A percentile compares a stretch with the other conserved stretches of the same genome.
Conservation (phyloP, 495 filamentous ascomycete species). For the Choiromyces venosus region DNA sequence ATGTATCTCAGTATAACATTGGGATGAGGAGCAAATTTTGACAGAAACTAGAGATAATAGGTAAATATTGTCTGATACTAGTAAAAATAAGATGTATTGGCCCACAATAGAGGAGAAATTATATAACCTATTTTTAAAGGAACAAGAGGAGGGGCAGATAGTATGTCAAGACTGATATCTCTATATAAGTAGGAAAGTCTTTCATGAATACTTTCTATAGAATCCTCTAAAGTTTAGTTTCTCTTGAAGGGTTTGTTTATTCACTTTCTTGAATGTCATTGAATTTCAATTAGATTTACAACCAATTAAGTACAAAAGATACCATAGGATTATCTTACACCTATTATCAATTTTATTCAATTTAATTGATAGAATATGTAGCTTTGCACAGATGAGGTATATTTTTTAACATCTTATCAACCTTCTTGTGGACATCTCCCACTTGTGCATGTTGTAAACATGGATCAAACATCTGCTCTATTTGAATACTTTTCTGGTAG, state of each 20-base stretch:
- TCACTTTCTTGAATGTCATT: neutral
- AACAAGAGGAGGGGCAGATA: neutral
- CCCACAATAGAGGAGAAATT: neutral
- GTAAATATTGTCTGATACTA: too few relatives aligned
- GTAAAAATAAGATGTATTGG: neutral
- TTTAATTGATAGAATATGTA: conserved; percentile 1
- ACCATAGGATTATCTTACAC: neutral
- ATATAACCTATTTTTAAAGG: neutral
- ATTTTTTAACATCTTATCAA: neutral
- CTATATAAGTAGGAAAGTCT: neutral
- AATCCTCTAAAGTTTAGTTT: too few relatives aligned
- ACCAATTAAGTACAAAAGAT: conserved; percentile 13
- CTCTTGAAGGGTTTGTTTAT: neutral
- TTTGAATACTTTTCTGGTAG: conserved; percentile 10
- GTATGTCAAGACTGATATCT: neutral
- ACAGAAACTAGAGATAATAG: neutral
- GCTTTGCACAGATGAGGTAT: neutral
- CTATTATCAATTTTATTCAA: conserved; percentile 1
- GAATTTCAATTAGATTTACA: conserved; percentile 5
- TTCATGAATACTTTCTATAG: too few relatives aligned
- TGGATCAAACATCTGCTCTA: conserved; percentile 7
- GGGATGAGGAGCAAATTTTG: neutral
- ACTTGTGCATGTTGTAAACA: too few relatives aligned
- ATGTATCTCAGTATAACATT: too few relatives aligned
- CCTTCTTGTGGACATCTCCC: too few relatives aligned